Base-by-base conservation (phyloP, 2,329 filamentous ascomycete species). In the Alternaria tenuissima region DNA sequence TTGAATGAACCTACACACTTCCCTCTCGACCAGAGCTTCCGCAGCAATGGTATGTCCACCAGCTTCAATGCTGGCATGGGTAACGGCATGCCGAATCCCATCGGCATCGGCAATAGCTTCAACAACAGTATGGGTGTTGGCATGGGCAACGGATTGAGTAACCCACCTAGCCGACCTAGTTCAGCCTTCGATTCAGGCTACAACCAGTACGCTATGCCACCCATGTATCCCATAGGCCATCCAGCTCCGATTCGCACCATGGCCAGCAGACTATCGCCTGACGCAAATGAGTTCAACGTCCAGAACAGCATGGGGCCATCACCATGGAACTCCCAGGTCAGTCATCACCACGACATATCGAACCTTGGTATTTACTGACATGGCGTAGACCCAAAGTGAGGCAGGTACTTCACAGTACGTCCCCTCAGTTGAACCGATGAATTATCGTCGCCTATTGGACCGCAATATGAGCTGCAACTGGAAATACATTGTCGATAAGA, bases 401-500 rank as follows among this genome's bases (percentile, higher is more conserved):
- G 59, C 64, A 26, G 69, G 69, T 34, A 60, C 41, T 47, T 51
- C 70, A 26, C 95, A 92, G 1, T 97, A 96, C 76, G 82, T 97
- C 28, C 89, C 91, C 11, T 90, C 93, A 4, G 91, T 91, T 7
- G 95, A 99, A 79, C 95, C 94, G 11, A 86, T 98, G 72, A 98
- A 99, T 80, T 99, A 98, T 75, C 93, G 95, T 62, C 93, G 94
- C 57, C 86, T 99, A 39, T 88, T 98, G 47, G 95, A 99, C 75
- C 93, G 94, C 74, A 97, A 94, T 76, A 93, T 96, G 79, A 96
- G 92, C 74, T 98, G 94, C 81, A 96, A 99, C 82, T 99, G 94
- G 95, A 96, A 95, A 81, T 97, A 97, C 78, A 97, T 99, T 70
- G 95, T 99, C 56, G 94, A 99, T 83, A 98, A 98, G 84, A 99